Evolutionary conservation across 1,139 yeast genomes (phyloP), one percentile per base, ranked within the genome.

Genomic region (Yamadazyma atmosphaerica): DNA sequence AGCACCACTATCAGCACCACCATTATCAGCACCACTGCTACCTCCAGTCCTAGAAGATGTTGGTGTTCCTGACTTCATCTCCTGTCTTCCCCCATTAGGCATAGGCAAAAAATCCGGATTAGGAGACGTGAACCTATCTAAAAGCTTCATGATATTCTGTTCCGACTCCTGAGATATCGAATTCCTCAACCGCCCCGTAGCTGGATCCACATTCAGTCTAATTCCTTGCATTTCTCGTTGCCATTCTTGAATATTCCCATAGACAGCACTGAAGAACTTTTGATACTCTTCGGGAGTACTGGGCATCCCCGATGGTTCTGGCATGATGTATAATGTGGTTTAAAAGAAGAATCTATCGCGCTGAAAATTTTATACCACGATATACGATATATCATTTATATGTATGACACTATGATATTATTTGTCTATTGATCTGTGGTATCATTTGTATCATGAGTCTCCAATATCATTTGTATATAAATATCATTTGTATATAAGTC

Each of bases 231-330:
- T 16, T 28, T 28, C 31, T 12, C 9, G 4, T 9, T 28, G 21
- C 31, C 31, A 28, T 28, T 28, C 31, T 6, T 28, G 31, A 10
- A 28, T 15, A 28, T 28, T 16, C 10, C 16, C 31, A 8, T 9
- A 28, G 12, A 28, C n/a, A 10, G 31, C 31, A 28, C 12, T 28
- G 12, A 16, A 28, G 31, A 28, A 28, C n/a, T 28, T n/a, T 16
- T 16, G 4, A 10, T 28, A 16, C 21, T 28, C 21, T 8, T 28
- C 19, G n/a, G 19, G 19, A 11, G 11, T 23, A 4, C 12, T 7
- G n/a, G 26, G 26, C 54, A 24, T 53, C 52, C 34, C 54, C 61
- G 8, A 19, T 9, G 22, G 22, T 19, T 19, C 22, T 6, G 22
- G 22, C 22, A 19, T 19, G 8, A 19, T 9, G n/a, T n/a, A n/a